Percentiles rank a stretch among this genome's conserved stretches.
Conservation (phyloP, 139 green algal genomes). For the Coccomyxa sp. region DNA sequence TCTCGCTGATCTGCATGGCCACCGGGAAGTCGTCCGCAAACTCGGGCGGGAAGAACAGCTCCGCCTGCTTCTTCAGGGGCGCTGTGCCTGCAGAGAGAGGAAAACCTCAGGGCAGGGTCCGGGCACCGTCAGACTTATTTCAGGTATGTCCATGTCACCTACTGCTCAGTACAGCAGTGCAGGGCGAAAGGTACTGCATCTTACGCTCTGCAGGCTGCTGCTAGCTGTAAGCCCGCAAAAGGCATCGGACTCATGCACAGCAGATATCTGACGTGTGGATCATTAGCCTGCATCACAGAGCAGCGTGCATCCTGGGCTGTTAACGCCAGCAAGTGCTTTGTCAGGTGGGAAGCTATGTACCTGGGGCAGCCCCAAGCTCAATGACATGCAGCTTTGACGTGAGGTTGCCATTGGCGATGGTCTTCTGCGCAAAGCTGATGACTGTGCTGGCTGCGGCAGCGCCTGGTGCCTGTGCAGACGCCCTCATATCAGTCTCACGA, state of each 20-base stretch:
- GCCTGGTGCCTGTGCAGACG: conserved; percentile 33
- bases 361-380: conserved; percentile 83
- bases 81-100: conserved; percentile 24
- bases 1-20: conserved; percentile 84
- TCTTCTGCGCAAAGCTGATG: conserved; percentile 98
- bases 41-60: conserved; percentile 98
- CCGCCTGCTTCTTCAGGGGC: conserved; percentile 83
- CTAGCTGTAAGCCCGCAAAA: too few species aligned
- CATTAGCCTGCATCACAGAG: too few species aligned
- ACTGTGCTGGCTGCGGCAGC: conserved; percentile 61
- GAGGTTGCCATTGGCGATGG: conserved; percentile 73
- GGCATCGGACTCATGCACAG: too few species aligned
- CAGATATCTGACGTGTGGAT: too few species aligned
- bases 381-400: conserved; percentile 98
- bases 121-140: too few species aligned
- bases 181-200: too few species aligned
- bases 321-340: too few species aligned
- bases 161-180: too few species aligned
- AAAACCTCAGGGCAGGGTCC: not conserved
- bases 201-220: too few species aligned
- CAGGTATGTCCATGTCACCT: too few species aligned
- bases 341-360: conserved; percentile 18
- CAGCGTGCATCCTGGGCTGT: too few species aligned
- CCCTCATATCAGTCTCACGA: too few species aligned
- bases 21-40: conserved; percentile 99